Conservation (phyloP, 2,329 filamentous ascomycete species). For the Arthrobotrys conoides region DNA sequence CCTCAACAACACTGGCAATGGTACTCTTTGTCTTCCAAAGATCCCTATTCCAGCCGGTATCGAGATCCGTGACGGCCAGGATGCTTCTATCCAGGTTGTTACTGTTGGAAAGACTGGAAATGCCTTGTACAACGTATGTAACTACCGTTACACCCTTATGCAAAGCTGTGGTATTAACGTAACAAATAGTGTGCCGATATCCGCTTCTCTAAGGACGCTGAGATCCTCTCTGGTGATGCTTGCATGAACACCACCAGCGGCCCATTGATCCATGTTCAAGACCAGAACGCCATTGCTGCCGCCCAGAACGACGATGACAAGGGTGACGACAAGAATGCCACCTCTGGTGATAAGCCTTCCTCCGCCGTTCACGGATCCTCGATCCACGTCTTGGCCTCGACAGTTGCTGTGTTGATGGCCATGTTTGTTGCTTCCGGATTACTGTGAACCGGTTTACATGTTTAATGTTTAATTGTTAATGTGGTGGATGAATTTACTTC, state of each 20-base stretch:
- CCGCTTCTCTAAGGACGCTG: constrained; percentile 73
- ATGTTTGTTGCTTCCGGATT: constrained; percentile 55
- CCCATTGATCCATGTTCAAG: constrained; percentile 27
- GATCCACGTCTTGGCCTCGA: constrained; percentile 29
- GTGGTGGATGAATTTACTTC: constrained; percentile 5
- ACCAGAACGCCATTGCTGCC: constrained; percentile 23
- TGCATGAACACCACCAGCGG: constrained; percentile 74
- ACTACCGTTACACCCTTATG: neutral
- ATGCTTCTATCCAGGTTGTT: constrained; percentile 79
- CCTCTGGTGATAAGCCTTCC: constrained; percentile 29
- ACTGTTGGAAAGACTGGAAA: constrained; percentile 73
- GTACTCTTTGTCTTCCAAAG: constrained; percentile 77
- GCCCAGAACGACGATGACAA: constrained; percentile 14
- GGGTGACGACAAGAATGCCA: neutral
- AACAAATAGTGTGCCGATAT: constrained; percentile 78
- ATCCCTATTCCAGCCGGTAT: constrained; percentile 72
- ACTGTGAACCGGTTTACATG: constrained; percentile 15
- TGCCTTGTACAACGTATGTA: constrained; percentile 75
- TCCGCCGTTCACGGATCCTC: constrained; percentile 41
- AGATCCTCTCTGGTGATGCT: constrained; percentile 68
- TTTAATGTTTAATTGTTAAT: constrained; percentile 33
- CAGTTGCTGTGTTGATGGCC: constrained; percentile 44
- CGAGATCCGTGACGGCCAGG: constrained; percentile 73
- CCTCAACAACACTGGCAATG: constrained; percentile 74
- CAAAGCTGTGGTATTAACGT: constrained; percentile 10